These are phyloP conservation scores for Angophora floribunda DNA, from an alignment of 345 rosid genomes.

Conservation along the genomic window DNA sequence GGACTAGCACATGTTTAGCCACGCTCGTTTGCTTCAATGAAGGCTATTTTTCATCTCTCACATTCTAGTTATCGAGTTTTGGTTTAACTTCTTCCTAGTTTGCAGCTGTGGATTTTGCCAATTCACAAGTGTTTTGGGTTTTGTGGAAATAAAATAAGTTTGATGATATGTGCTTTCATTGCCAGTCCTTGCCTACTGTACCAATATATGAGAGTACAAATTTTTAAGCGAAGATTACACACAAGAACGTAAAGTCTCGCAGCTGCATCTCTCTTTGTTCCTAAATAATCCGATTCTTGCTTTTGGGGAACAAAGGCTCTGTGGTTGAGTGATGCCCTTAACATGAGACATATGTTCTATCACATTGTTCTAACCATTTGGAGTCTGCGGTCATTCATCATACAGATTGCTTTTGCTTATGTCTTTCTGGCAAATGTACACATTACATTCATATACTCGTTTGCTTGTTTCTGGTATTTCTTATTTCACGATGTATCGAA, in stretches of 20 bases:
- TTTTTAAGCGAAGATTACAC: background rate
- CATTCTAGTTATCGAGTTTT: background rate
- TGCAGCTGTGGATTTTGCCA: background rate
- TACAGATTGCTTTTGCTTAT: background rate
- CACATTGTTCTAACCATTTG: background rate
- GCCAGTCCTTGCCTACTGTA: background rate
- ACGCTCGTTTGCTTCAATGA: background rate
- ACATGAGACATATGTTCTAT: background rate
- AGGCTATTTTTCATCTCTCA: background rate
- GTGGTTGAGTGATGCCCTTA: background rate
- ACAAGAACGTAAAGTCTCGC: background rate
- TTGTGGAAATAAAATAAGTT: background rate
- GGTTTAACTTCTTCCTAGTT: background rate
- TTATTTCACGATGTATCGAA: background rate
- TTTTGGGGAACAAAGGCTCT: background rate
- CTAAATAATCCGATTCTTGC: background rate
- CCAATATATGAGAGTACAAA: background rate
- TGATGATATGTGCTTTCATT: background rate
- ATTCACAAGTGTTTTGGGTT: background rate
- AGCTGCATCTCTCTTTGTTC: background rate
- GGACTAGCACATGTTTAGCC: background rate
- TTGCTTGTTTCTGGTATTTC: background rate
- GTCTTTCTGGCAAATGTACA: background rate
- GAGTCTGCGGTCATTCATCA: background rate
- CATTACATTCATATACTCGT: background rate